Evolutionary conservation across 1,284 basidiomycete species (phyloP), one percentile per base, ranked within the genome.

Genomic region (Moesziomyces globuligerus): DNA sequence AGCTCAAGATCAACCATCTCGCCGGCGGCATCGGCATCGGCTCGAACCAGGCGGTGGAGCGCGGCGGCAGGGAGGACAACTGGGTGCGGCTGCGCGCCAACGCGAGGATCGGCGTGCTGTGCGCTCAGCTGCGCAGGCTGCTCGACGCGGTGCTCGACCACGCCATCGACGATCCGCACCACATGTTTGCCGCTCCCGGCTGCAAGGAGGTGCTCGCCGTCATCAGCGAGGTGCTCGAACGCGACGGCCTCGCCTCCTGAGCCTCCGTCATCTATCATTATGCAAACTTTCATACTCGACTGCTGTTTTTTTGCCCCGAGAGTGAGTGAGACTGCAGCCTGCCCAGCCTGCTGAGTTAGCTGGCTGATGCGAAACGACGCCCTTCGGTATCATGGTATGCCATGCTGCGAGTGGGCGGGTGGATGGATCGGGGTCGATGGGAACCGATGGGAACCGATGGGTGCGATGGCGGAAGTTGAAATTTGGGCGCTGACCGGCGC

Each of bases 21-120:
- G 91, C 90, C 0, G 83, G 95, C 46, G 89, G 88, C 24, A 85
- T 95, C 34, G 89, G 87, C 15, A 68, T 81, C 34, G 65, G 68
- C 10, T 64, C 74, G 13, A 74, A 67, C 25, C 57, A 52, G 32
- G 45, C 37, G 40, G 32, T 42, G 18, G 48, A 44, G 28, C 37
- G 41, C 6, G 43, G 43, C 2, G 59, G 48, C 39, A 57, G 61
- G 20, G 70, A 68, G 15, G 75, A 86, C 46, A 85, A 85, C 0
- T 80, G 82, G 73, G 85, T 96, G 66, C 89, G 87, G 77, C 81
- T 97, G 72, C 88, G 87, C 55, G 92, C 93, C 0, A 91, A 89
- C 86, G 91, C 93, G 17, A 86, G 93, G 7, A 95, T 96, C 41
- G 94, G 92, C 1, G 89, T 94, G 9, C 86, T 96, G 25, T 91